phyloP scores from a whole-genome alignment of 2,329 filamentous ascomycete genomes.

The Drechslera avenae region DNA sequence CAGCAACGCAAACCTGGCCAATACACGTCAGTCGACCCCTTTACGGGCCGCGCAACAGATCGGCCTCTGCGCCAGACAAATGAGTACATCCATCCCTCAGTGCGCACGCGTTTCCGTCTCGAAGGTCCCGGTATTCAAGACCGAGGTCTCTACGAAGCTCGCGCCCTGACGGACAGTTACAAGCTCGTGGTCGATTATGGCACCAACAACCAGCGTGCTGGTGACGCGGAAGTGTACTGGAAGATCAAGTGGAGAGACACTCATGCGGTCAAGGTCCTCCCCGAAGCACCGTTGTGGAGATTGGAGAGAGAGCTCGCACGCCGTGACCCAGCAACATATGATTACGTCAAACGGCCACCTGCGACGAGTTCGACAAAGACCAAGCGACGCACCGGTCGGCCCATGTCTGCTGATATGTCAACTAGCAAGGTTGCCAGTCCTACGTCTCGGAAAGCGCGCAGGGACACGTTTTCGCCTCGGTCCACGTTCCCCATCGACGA shows the following conservation, averaged over 20 bases:
- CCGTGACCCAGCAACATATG: slow-evolving; percentile 51
- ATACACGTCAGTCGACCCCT: slow-evolving; percentile 54
- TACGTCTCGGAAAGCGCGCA: slow-evolving; percentile 10
- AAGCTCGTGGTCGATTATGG: slow-evolving; percentile 54
- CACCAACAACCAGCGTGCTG: slow-evolving; percentile 27
- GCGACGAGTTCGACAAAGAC: slow-evolving; percentile 27
- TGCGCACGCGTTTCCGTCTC: slow-evolving; percentile 52
- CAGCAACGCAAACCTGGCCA: slow-evolving; percentile 54
- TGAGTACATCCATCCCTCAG: slow-evolving; percentile 59
- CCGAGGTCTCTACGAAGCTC: slow-evolving; percentile 52
- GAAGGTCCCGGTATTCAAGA: slow-evolving; percentile 55
- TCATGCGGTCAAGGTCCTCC: slow-evolving; percentile 48
- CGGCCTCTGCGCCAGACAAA: slow-evolving; percentile 55
- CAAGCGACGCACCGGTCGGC: slow-evolving; percentile 20
- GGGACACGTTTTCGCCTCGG: slow-evolving; percentile 32
- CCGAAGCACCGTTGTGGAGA: slow-evolving; percentile 53
- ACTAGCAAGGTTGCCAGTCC: slow-evolving; percentile 12
- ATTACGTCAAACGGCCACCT: slow-evolving; percentile 47
- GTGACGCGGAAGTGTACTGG: slow-evolving; percentile 52
- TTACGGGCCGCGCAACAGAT: slow-evolving; percentile 49
- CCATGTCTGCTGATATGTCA: slow-evolving; percentile 24
- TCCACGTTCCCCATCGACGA: slow-evolving; percentile 27
- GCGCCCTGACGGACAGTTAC: slow-evolving; percentile 54
- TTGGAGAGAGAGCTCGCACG: slow-evolving; percentile 51
- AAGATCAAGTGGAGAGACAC: slow-evolving; percentile 45